These are phyloP conservation scores for Geotrichum phurueaensis DNA, from an alignment of 1,139 yeast genomes.

Conservation along the genomic window DNA sequence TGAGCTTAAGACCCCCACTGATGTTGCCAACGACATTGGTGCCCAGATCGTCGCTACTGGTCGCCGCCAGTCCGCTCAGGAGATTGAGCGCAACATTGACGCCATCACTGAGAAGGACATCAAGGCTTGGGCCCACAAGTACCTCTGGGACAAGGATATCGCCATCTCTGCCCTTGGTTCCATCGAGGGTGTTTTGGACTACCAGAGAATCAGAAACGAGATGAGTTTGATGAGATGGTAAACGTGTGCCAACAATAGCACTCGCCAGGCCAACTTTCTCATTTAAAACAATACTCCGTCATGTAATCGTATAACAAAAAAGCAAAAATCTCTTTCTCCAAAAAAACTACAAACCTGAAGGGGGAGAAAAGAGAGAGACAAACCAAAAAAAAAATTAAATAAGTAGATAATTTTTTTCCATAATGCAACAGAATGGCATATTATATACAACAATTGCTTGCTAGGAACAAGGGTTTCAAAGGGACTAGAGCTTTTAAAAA, in stretches of 20 bases:
- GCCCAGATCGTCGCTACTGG: constrained; percentile 96
- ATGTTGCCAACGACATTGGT: constrained; percentile 95
- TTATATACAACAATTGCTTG: too few species aligned
- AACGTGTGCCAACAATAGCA: not conserved
- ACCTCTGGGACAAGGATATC: constrained; percentile 70
- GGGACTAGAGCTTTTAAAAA: too few species aligned
- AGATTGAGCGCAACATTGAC: constrained; percentile 80
- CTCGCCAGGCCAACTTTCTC: not conserved
- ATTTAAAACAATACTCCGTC: not conserved
- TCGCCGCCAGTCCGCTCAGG: constrained; percentile 81
- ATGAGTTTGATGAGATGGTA: constrained; percentile 31
- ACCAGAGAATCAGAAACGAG: constrained; percentile 46
- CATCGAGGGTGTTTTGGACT: constrained; percentile 57
- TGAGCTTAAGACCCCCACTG: constrained; percentile 89
- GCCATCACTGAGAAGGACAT: constrained; percentile 74
- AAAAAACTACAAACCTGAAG: not conserved
- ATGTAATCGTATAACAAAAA: not conserved
- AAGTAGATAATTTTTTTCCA: too few species aligned
- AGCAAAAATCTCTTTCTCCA: not conserved
- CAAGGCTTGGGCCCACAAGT: constrained; percentile 80
- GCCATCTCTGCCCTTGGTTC: constrained; percentile 90
- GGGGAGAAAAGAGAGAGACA: too few species aligned
- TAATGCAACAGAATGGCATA: too few species aligned
- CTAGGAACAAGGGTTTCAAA: too few species aligned
- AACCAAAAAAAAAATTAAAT: too few species aligned